Evolutionary conservation across 164 flowering plant species (phyloP).

Genomic region (Santalum album): DNA sequence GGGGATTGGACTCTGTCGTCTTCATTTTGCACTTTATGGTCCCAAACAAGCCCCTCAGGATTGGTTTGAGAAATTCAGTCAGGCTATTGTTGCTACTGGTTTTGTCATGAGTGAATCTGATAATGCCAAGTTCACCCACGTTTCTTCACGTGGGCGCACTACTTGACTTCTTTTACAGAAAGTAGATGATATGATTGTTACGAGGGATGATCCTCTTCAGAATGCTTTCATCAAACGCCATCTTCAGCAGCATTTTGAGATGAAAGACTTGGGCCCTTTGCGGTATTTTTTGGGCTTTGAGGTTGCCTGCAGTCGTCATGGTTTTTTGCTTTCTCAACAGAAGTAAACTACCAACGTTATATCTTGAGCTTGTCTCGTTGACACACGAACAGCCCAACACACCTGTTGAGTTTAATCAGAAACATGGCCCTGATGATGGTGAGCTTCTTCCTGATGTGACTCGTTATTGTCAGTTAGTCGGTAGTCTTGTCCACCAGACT

Average conservation of each 20-base stretch:
- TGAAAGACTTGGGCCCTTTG: not conserved
- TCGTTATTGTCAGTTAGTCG: not conserved
- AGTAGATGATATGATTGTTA: not conserved
- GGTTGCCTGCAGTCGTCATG: not conserved
- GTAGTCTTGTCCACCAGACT: not conserved
- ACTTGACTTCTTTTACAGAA: not conserved
- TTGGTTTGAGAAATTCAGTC: not conserved
- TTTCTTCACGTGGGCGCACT: not conserved
- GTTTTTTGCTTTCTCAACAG: not conserved
- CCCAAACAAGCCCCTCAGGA: not conserved
- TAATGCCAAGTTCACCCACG: not conserved
- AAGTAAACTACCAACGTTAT: not conserved
- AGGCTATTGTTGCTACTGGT: not conserved
- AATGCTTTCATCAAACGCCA: not conserved
- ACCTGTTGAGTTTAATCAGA: not conserved
- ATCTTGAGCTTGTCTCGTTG: not conserved
- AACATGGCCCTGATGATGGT: not conserved
- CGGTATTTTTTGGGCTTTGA: not conserved
- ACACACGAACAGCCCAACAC: not conserved
- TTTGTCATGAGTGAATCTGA: not conserved
- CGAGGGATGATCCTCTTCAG: not conserved
- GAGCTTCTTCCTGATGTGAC: not conserved
- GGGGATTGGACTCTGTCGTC: not conserved
- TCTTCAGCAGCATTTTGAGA: not conserved
- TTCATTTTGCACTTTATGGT: not conserved